Conservation (phyloP, 164 flowering plant species). For the Berberis vulgaris region DNA sequence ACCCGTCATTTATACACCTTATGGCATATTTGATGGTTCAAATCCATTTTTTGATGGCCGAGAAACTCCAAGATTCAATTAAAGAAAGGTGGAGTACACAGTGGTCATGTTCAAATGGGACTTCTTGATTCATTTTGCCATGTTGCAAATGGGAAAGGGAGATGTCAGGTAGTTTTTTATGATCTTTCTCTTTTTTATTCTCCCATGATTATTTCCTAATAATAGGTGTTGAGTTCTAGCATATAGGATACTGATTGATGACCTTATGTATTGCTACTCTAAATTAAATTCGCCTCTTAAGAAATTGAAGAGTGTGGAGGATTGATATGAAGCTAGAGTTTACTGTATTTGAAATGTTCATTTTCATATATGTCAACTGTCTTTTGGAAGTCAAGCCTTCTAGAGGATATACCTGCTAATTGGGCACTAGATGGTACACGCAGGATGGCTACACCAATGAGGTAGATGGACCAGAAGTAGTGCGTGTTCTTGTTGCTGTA, state of each 20-base stretch:
- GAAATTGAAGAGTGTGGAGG: no score
- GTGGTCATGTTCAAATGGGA: slow-evolving; percentile 84
- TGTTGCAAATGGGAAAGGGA: slow-evolving; percentile 55
- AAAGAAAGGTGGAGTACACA: slow-evolving; percentile 62
- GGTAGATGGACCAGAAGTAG: slow-evolving; percentile 48
- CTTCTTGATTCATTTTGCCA: slow-evolving; percentile 76
- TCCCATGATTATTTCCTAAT: not conserved
- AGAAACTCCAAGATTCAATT: slow-evolving; percentile 51
- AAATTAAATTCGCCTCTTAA: no score
- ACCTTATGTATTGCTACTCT: no score
- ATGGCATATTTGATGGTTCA: slow-evolving; percentile 79
- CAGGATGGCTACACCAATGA: slow-evolving; percentile 93
- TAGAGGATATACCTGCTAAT: slow-evolving; percentile 1
- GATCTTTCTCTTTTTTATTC: not conserved
- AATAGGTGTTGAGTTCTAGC: not conserved
- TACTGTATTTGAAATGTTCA: no score
- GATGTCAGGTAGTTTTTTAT: slow-evolving; percentile 50
- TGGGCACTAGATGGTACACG: slow-evolving; percentile 5
- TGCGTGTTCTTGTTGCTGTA: slow-evolving; percentile 68
- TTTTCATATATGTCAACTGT: no score
- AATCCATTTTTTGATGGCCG: slow-evolving; percentile 73
- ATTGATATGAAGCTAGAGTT: no score
- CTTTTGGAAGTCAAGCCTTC: no score
- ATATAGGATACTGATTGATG: no score
- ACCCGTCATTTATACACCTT: slow-evolving; percentile 35